Conservation (phyloP, 495 filamentous ascomycete genomes). For the Penicillium lagena region DNA sequence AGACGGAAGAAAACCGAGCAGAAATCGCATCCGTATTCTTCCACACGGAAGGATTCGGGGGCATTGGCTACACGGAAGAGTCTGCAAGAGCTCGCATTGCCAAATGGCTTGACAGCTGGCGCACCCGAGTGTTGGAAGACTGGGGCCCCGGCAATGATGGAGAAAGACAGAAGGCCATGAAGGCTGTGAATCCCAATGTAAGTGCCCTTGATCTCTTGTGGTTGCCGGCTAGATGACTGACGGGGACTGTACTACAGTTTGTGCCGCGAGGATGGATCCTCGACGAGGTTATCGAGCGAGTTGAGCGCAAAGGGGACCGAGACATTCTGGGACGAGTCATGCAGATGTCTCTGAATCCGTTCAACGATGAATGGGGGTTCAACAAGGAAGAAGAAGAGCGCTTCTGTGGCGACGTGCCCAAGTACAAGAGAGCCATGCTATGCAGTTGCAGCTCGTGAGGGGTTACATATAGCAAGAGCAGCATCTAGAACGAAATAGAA, state of each 20-base stretch:
- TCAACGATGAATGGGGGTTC: conserved; percentile 71
- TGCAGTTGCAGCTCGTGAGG: conserved; percentile 69
- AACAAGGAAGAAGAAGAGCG: conserved; percentile 69
- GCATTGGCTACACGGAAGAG: conserved; percentile 47
- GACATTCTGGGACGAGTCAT: conserved; percentile 69
- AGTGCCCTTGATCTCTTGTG: conserved; percentile 3
- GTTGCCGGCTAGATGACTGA: neutral
- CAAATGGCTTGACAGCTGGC: conserved; percentile 73
- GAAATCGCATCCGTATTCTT: conserved; percentile 63
- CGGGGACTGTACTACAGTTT: conserved; percentile 43
- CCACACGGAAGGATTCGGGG: conserved; percentile 56
- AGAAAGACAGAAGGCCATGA: conserved; percentile 67
- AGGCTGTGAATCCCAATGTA: conserved; percentile 75
- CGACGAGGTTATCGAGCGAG: conserved; percentile 82
- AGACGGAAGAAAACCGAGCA: conserved; percentile 51
- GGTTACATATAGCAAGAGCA: too few relatives aligned
- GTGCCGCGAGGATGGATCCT: conserved; percentile 84
- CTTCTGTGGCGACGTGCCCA: conserved; percentile 85
- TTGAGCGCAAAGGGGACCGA: conserved; percentile 78
- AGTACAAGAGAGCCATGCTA: conserved; percentile 69
- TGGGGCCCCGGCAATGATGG: conserved; percentile 55
- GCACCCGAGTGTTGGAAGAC: conserved; percentile 59
- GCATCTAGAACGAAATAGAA: too few relatives aligned
- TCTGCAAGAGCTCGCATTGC: conserved; percentile 57
- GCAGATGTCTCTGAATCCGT: conserved; percentile 75